Percentiles rank a stretch among this genome's conserved stretches.
Conservation (phyloP, 2,329 filamentous ascomycete genomes). For the Neurospora crassa region DNA sequence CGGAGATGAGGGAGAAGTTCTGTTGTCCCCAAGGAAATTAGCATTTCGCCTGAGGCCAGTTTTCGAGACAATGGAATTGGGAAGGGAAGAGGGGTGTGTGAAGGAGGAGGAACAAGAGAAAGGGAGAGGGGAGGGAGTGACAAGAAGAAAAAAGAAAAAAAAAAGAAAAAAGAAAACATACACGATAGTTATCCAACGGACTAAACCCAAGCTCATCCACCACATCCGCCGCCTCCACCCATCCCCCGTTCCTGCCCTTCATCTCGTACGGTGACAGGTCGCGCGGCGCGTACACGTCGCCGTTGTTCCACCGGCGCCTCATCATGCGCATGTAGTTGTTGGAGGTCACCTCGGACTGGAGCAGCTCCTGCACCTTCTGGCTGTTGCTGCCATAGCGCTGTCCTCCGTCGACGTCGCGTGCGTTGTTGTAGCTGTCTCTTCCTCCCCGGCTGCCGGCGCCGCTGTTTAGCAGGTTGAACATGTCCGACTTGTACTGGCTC, state of each 20-base stretch:
- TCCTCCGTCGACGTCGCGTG: background rate
- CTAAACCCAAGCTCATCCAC: conserved; percentile 73
- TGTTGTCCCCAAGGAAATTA: conserved; percentile 26
- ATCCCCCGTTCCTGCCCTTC: conserved; percentile 49
- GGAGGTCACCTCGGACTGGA: conserved; percentile 1
- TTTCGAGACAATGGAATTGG: background rate
- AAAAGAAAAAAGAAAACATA: conserved; percentile 30
- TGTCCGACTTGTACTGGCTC: background rate
- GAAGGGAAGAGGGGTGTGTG: background rate
- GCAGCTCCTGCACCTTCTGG: background rate
- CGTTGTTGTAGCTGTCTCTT: background rate
- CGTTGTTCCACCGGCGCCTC: conserved; percentile 60
- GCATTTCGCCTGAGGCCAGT: background rate
- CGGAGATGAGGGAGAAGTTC: conserved; percentile 89
- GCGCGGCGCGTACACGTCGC: conserved; percentile 85
- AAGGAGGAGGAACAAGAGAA: too few species aligned
- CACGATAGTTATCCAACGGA: conserved; percentile 80
- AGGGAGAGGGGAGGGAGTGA: background rate
- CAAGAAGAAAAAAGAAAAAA: background rate
- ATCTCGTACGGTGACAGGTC: conserved; percentile 73
- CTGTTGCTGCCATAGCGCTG: background rate
- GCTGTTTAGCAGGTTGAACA: background rate
- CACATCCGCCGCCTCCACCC: conserved; percentile 52
- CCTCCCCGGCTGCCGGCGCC: background rate
- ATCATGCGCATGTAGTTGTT: conserved; percentile 53